These are phyloP conservation scores for Calonectria pauciramosa DNA, from an alignment of 2,329 filamentous ascomycete genomes.

Conservation along the genomic window DNA sequence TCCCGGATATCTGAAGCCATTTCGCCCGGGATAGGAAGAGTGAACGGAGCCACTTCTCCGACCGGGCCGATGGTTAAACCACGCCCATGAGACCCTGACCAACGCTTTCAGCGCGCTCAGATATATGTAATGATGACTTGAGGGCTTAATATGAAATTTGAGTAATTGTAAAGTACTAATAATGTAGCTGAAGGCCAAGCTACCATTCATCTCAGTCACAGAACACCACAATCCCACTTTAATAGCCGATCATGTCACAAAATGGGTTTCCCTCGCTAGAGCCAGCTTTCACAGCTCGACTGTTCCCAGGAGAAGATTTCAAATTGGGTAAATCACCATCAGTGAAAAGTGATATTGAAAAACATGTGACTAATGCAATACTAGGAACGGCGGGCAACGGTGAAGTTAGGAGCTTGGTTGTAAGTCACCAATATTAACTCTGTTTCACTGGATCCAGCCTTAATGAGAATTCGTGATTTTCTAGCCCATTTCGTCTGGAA, in stretches of 20 bases:
- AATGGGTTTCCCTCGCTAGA: background rate
- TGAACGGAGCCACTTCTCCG: background rate
- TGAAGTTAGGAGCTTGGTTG: background rate
- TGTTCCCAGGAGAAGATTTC: background rate
- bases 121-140: background rate
- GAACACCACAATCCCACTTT: background rate
- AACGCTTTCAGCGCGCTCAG: background rate
- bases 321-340: background rate
- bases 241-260: background rate
- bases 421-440: background rate
- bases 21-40: background rate
- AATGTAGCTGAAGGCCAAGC: background rate
- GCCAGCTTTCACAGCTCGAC: constrained; percentile 3
- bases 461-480: no score
- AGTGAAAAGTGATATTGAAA: background rate
- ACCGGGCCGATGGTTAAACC: background rate
- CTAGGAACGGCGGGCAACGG: background rate
- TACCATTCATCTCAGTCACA: background rate
- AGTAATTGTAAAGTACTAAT: background rate
- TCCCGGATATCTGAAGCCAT: background rate
- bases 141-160: background rate
- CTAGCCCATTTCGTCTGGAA: constrained; percentile 11
- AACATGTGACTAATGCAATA: background rate
- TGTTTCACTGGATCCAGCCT: no score
- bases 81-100: no score